A percentile compares a stretch with the other conserved stretches of the same genome.
These are phyloP conservation scores for Tricholomella constricta DNA, from an alignment of 768 basidiomycete species.

Conservation along the genomic window DNA sequence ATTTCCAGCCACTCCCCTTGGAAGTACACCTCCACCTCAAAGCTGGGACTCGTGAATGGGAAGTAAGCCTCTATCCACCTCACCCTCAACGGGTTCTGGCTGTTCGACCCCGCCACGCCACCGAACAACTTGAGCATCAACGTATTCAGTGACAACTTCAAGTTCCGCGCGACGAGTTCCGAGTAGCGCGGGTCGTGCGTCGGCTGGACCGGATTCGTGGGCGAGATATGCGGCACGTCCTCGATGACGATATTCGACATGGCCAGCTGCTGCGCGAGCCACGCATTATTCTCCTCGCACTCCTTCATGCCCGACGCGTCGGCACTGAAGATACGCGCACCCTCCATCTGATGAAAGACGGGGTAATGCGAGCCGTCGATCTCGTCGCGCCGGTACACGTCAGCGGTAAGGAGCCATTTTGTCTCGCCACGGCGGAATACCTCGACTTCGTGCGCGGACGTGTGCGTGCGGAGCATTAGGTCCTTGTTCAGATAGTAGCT, in stretches of 20 bases:
- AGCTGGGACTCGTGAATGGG: conserved; percentile 97
- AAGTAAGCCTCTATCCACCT: conserved; percentile 99
- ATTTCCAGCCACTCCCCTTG: conserved; percentile 97
- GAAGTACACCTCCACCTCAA: conserved; percentile 97
- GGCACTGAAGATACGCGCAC: conserved; percentile 77
- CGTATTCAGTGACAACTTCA: conserved; percentile 89
- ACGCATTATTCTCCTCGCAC: conserved; percentile 71
- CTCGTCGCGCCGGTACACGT: conserved; percentile 98
- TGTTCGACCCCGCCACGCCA: conserved; percentile 46
- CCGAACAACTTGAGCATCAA: conserved; percentile 85
- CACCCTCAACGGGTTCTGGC: conserved; percentile 76
- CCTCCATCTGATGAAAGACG: conserved; percentile 98
- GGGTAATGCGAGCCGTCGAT: conserved; percentile 97
- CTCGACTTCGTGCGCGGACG: conserved; percentile 97
- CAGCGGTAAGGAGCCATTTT: conserved; percentile 90
- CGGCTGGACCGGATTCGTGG: conserved; percentile 79
- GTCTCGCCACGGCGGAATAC: conserved; percentile 76
- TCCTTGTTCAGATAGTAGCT: conserved; percentile 93
- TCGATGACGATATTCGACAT: conserved; percentile 82
- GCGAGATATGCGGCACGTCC: conserved; percentile 74
- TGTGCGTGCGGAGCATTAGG: conserved; percentile 95
- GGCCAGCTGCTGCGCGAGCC: conserved; percentile 59
- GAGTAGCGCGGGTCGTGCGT: conserved; percentile 76
- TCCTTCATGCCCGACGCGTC: conserved; percentile 58
- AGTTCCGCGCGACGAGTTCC: conserved; percentile 73